Base-by-base conservation (phyloP, 176 grass and related monocot genomes). In the Ampelocalamus luodianensis region DNA sequence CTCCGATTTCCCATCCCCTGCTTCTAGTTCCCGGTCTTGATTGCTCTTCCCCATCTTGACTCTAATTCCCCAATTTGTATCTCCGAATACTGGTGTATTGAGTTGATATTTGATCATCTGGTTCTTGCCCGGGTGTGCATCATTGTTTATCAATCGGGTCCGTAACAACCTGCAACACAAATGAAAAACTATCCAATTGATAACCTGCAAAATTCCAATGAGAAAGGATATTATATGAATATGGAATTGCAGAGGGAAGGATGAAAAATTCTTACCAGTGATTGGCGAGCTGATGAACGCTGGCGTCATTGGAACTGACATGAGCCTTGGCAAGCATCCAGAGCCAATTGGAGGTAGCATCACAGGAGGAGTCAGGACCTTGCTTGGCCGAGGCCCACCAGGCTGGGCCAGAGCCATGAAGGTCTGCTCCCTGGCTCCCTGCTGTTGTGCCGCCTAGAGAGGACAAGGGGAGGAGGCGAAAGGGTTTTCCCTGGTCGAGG, bases 271-370 rank as follows among this genome's bases (percentile, higher is more conserved):
- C 42, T n/a, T 94, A 97, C 95, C 96, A 99, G 66, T 99, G 96
- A 76, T 99, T 96, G 32, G 94, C 91, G 5, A 99, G 90, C 83
- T 99, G 96, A 55, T 99, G 96, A 74, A 96, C 91, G 22, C 96
- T 91, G 0, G 96, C 96, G 22, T 99, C 93, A 43, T 99, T 99
- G 78, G 96, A 95, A 66, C 91, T 87, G 79, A 96, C 96, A 68
- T 99, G 96, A 36, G 96, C 73, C 89, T 99, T 99, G 81, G 87
- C 96, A 78, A 99, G 90, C 96, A 99, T 99, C 96, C 96, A 99
- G 32, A 94, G 88, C 96, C 96, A 99, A 37, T 99, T 87, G 36
- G 91, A 78, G 37, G 93, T 99, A 54, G 96, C 96, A 81, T 99
- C 96, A 63, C 80, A 76, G 23, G 90, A 67, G 96, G 91, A 8